Percentiles rank a stretch among this genome's conserved stretches.
Evolutionary conservation across 805 yeast species (phyloP).

Genomic region (Tetrapisispora namnaoensis): DNA sequence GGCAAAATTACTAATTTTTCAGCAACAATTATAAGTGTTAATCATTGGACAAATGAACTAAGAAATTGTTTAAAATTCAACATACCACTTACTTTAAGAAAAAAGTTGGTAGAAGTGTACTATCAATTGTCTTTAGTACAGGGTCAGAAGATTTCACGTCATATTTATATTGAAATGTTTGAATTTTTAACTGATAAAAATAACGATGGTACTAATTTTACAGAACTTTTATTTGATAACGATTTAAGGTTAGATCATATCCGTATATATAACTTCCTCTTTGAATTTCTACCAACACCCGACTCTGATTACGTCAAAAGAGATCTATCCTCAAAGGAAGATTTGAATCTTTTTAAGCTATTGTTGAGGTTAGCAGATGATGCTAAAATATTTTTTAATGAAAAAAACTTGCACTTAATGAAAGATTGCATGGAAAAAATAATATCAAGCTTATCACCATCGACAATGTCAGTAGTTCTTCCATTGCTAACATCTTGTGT

Average conservation of each 20-base stretch:
- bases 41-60: constrained; percentile 83
- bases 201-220: constrained; percentile 28
- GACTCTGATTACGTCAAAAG: constrained; percentile 39
- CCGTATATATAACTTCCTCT: constrained; percentile 26
- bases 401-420: constrained; percentile 29
- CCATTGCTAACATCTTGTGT: constrained; percentile 44
- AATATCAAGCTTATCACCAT: constrained; percentile 42
- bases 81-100: constrained; percentile 58
- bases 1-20: constrained; percentile 56
- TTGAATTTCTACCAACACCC: constrained; percentile 36
- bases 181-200: constrained; percentile 40
- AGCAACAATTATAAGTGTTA: constrained; percentile 63
- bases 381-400: constrained; percentile 46
- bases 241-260: constrained; percentile 32
- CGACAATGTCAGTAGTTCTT: constrained; percentile 43
- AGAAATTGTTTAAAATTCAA: constrained; percentile 65
- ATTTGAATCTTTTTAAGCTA: constrained; percentile 39
- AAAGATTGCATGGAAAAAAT: constrained; percentile 43
- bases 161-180: constrained; percentile 53
- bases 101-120: constrained; percentile 55
- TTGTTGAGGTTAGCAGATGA: constrained; percentile 43
- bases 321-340: constrained; percentile 27
- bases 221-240: constrained; percentile 19
- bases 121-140: constrained; percentile 62
- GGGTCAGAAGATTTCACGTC: constrained; percentile 56